Evolutionary conservation across 2,329 filamentous ascomycete genomes (phyloP), one percentile per base, ranked within the genome.

Genomic region (Aureobasidium lini): DNA sequence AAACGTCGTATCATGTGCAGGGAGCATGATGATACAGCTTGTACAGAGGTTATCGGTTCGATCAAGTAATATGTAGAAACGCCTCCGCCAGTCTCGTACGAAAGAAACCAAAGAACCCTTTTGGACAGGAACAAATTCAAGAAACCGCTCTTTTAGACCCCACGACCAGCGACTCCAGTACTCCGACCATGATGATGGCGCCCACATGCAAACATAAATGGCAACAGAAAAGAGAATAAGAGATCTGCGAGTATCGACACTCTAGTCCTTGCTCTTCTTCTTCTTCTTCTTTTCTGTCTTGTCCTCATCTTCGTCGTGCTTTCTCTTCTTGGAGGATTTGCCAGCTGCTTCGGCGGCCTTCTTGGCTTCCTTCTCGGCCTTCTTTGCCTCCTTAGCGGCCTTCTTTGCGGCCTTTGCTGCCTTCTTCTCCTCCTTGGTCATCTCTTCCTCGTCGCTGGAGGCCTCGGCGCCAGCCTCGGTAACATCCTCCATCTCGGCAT

Each of bases 401-500:
- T 61, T 49, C 62, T 63, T 62, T 37, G 60, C 62, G 37, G 61
- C 43, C 62, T 63, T 63, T 40, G 52, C 50, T 32, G 60, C 60
- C 60, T 62, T 63, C 34, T 52, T 59, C 37, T 61, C 46, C 40
- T 63, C 59, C 57, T 63, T 60, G n/a, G 58, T 47, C 31, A 54
- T 39, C 37, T 61, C 54, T 28, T 61, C 57, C 36, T 56, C 49
- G 43, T 63, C 61, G 29, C 53, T 42, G 40, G 61, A 60, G 16
- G 39, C 59, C 40, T 60, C 57, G 32, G 57, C 59, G 28, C 44
- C 50, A 29, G 60, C 52, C 43, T 47, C 56, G 31, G 50, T 54
- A n/a, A 49, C 52, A 18, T 62, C 61, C 5, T 68, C 69, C 57
- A 59, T 59, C 48, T 73, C 69, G 29, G 79, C 76, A 60, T 81